phyloP scores from a whole-genome alignment of 495 filamentous ascomycete species.

The Neurospora hispaniola region DNA sequence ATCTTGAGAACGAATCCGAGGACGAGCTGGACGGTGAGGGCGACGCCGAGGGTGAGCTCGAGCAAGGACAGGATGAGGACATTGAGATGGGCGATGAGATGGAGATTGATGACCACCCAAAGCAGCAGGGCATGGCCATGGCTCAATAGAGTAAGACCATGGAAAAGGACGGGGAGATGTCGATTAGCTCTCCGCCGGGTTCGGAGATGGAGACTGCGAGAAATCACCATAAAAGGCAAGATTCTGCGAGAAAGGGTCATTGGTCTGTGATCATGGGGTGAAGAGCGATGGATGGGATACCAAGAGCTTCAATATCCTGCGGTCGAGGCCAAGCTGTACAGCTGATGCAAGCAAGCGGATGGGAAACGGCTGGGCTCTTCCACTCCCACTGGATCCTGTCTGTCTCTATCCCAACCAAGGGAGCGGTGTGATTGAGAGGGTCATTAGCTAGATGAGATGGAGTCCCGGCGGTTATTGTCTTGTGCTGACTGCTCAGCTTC shows the following conservation, averaged over 20 bases:
- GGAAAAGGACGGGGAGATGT: not conserved
- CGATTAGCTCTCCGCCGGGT: no score
- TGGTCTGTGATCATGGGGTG: not conserved
- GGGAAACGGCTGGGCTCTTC: not conserved
- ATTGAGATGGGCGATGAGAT: conserved; percentile 77
- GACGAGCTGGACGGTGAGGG: conserved; percentile 81
- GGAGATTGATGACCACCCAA: conserved; percentile 7
- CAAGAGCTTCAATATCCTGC: not conserved
- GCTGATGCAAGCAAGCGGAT: not conserved
- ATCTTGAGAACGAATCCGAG: conserved; percentile 84
- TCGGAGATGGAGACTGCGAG: not conserved
- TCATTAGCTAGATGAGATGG: not conserved
- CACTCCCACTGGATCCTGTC: not conserved
- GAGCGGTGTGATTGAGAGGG: not conserved
- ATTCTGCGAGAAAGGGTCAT: not conserved
- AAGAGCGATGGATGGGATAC: not conserved
- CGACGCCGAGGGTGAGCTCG: conserved; percentile 60
- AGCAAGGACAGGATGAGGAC: conserved; percentile 48
- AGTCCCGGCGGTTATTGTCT: not conserved
- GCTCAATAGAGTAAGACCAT: conserved; percentile 1
- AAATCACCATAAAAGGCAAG: not conserved
- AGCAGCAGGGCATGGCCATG: conserved; percentile 5
- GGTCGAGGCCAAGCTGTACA: not conserved
- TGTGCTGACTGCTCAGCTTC: not conserved
- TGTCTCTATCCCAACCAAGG: not conserved